Evolutionary conservation across 441 rosid genomes (phyloP).

Genomic region (Gossypium aridum): DNA sequence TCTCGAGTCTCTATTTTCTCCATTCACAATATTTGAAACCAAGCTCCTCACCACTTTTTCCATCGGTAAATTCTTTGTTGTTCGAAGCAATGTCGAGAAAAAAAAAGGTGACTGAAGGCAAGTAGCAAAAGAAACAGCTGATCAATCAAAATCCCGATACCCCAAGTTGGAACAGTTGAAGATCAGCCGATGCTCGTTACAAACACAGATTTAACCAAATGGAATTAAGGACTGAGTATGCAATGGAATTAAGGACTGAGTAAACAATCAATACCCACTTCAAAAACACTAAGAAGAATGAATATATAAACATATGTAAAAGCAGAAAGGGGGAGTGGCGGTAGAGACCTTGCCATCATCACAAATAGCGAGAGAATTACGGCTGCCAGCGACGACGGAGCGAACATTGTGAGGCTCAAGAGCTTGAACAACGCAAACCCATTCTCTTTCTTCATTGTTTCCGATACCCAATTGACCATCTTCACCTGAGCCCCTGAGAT

Average conservation of each 20-base stretch:
- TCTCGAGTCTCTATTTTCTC: background rate
- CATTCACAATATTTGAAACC: background rate
- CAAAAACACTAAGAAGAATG: conserved; percentile 3
- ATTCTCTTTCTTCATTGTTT: conserved; percentile 63
- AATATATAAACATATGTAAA: background rate
- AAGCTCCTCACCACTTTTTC: background rate
- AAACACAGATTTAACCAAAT: background rate
- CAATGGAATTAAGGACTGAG: too few species aligned
- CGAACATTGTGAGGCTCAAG: conserved; percentile 57
- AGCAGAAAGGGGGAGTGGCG: background rate
- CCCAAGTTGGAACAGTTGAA: background rate
- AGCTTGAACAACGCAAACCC: conserved; percentile 67
- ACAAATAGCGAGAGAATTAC: conserved; percentile 95
- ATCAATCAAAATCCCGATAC: background rate
- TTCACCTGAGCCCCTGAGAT: conserved; percentile 88
- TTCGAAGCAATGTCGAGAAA: background rate
- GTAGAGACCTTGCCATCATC: conserved; percentile 78
- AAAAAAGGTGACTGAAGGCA: background rate
- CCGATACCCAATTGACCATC: conserved; percentile 96
- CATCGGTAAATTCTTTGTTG: background rate
- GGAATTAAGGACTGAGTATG: conserved; percentile 3
- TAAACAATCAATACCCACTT: background rate
- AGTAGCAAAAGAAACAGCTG: background rate
- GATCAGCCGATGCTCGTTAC: background rate
- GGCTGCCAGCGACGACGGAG: conserved; percentile 94